Conservation (phyloP, 2,329 filamentous ascomycete genomes). For the Pyrenochaeta sp. region DNA sequence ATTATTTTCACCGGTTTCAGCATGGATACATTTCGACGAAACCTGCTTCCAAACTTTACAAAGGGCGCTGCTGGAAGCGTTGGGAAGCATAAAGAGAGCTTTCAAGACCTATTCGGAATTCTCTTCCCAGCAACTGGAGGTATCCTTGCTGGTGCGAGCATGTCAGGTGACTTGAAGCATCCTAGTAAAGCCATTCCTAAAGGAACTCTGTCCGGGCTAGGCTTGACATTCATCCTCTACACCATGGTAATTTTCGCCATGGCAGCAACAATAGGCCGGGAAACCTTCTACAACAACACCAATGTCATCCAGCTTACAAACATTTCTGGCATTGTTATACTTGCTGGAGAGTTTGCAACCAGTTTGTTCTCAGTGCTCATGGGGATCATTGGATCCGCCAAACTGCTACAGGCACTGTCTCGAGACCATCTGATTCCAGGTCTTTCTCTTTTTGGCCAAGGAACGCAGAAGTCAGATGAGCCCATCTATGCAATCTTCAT, state of each 20-base stretch:
- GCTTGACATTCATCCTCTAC: slow-evolving; percentile 79
- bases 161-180: slow-evolving; percentile 86
- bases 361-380: slow-evolving; percentile 87
- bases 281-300: slow-evolving; percentile 75
- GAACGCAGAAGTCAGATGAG: slow-evolving; percentile 75
- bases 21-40: slow-evolving; percentile 73
- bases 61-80: slow-evolving; percentile 69
- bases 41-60: slow-evolving; percentile 73
- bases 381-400: slow-evolving; percentile 85
- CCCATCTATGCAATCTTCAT: slow-evolving; percentile 78
- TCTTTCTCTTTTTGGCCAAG: slow-evolving; percentile 75
- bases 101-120: slow-evolving; percentile 85
- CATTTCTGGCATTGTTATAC: slow-evolving; percentile 74
- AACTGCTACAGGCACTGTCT: slow-evolving; percentile 83
- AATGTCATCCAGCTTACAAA: slow-evolving; percentile 87
- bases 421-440: slow-evolving; percentile 82
- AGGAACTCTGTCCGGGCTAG: slow-evolving; percentile 81
- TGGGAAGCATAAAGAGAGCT: slow-evolving; percentile 71
- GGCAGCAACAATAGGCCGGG: slow-evolving; percentile 77
- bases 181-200: slow-evolving; percentile 85
- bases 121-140: slow-evolving; percentile 76
- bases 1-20: slow-evolving; percentile 83
- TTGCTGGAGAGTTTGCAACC: slow-evolving; percentile 83
- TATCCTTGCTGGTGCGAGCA: slow-evolving; percentile 77
- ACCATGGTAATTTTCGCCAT: slow-evolving; percentile 79